Evolutionary conservation across 805 yeast species (phyloP).

Genomic region (Kazachstania africana): DNA sequence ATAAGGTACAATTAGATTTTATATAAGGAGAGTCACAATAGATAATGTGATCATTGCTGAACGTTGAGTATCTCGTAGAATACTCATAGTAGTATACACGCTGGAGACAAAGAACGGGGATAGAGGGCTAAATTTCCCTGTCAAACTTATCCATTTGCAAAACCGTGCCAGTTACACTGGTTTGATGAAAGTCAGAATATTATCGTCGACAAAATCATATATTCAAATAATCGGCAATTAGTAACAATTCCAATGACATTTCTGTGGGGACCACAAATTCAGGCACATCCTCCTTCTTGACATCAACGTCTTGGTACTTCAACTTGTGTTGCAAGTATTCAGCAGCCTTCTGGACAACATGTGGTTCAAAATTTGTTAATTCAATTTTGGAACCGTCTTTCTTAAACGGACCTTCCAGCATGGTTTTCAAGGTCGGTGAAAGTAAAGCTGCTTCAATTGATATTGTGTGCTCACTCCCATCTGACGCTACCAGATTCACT

Average conservation of each 20-base stretch:
- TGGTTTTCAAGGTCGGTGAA: conserved; percentile 48
- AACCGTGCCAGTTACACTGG: no score
- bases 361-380: conserved; percentile 55
- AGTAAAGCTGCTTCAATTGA: conserved; percentile 66
- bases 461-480: conserved; percentile 51
- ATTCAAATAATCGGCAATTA: conserved; percentile 72
- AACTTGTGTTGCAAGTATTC: conserved; percentile 73
- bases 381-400: conserved; percentile 48
- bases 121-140: no score
- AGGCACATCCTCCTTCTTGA: conserved; percentile 39
- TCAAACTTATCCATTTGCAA: no score
- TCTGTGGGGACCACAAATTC: conserved; percentile 90
- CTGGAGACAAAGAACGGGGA: no score
- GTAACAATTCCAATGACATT: conserved; percentile 79
- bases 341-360: conserved; percentile 63
- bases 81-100: no score
- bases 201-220: conserved; percentile 5
- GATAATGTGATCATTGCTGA: no score
- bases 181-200: no score
- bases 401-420: conserved; percentile 45
- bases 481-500: conserved; percentile 64
- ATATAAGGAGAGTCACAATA: no score
- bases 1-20: no score
- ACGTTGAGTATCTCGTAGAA: no score
- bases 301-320: conserved; percentile 42